Evolutionary conservation across 2,329 filamentous ascomycete species (phyloP), one percentile per base, ranked within the genome.

Genomic region (Exophiala bonariae): DNA sequence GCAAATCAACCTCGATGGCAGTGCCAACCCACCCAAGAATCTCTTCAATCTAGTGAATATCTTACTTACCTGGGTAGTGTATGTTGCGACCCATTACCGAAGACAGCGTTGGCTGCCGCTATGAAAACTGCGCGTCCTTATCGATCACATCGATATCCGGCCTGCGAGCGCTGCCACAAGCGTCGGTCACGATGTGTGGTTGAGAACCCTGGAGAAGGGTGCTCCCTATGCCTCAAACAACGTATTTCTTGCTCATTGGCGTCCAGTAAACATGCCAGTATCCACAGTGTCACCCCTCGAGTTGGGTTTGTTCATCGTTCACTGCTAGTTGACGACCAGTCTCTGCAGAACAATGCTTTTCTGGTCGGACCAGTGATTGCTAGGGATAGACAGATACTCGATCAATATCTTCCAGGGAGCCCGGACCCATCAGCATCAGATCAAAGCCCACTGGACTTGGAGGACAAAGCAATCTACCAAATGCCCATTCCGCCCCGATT

Each of bases 111-210:
- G n/a, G n/a, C n/a, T n/a, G 28, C 28, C 28, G 28, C 9, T 9
- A 48, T 36, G 38, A 31, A 35, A 6, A 46, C 37, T 20, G 30
- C 69, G 40, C 71, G 80, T 38, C 80, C 80, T 2, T 83, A 83
- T 59, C 69, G 80, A 50, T 83, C 80, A 5, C 80, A 83, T 64
- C 73, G 80, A 49, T 74, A 77, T 26, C 78, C 80, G 43, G 81
- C 81, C 8, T 83, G 81, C 63, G 66, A 78, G 44, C 66, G 78
- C 10, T 84, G 81, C 59, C 72, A 81, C 41, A 75, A 75, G 49
- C 74, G 81, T 52, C 83, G 83, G 62, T 80, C 79, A 1, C 72
- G 81, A 52, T 83, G 81, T 60, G 80, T 79, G 14, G 73, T 79
- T 17, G 78, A 81, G 55, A 65, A 75, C 11, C 70, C 72, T 3